Percentiles rank a stretch among this genome's conserved stretches.
These are phyloP conservation scores for Neofusicoccum parvum DNA, from an alignment of 2,329 filamentous ascomycete species.

Conservation along the genomic window DNA sequence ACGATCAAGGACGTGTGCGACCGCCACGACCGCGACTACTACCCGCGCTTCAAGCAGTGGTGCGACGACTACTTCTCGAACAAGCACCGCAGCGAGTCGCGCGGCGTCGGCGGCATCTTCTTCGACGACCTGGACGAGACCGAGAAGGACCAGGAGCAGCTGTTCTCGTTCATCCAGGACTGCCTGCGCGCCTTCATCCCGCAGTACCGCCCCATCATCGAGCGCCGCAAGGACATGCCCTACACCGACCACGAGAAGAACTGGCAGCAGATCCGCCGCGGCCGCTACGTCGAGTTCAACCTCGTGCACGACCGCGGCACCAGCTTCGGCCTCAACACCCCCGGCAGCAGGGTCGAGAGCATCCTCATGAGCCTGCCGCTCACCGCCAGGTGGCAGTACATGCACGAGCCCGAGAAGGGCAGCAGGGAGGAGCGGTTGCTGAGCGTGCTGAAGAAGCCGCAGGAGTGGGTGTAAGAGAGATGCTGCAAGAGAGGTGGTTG, in stretches of 20 bases:
- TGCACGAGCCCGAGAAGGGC: conserved; percentile 79
- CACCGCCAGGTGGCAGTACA: conserved; percentile 93
- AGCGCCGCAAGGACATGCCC: conserved; percentile 87
- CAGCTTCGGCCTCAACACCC: conserved; percentile 89
- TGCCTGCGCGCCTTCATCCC: conserved; percentile 86
- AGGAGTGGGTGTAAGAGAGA: conserved; percentile 52
- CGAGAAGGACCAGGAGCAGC: conserved; percentile 83
- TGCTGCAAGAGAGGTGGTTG: too few relatives aligned
- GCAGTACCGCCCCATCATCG: conserved; percentile 85
- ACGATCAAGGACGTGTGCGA: conserved; percentile 93
- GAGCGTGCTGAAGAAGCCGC: conserved; percentile 66
- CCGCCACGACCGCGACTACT: conserved; percentile 88
- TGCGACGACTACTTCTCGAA: conserved; percentile 97
- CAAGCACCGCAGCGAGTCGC: conserved; percentile 83
- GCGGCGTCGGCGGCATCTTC: conserved; percentile 95
- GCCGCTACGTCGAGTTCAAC: conserved; percentile 99
- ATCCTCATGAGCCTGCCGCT: conserved; percentile 96
- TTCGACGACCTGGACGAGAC: conserved; percentile 94
- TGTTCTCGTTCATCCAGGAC: conserved; percentile 87
- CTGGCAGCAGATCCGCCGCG: conserved; percentile 93
- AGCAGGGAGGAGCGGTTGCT: conserved; percentile 79
- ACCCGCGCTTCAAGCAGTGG: conserved; percentile 95
- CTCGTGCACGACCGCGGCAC: conserved; percentile 95
- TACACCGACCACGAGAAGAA: conserved; percentile 84
- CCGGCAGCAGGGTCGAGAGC: conserved; percentile 88